A percentile compares a stretch with the other conserved stretches of the same genome.
phyloP scores from a whole-genome alignment of 1,284 basidiomycete species.

The Melampsora larici-populina region DNA sequence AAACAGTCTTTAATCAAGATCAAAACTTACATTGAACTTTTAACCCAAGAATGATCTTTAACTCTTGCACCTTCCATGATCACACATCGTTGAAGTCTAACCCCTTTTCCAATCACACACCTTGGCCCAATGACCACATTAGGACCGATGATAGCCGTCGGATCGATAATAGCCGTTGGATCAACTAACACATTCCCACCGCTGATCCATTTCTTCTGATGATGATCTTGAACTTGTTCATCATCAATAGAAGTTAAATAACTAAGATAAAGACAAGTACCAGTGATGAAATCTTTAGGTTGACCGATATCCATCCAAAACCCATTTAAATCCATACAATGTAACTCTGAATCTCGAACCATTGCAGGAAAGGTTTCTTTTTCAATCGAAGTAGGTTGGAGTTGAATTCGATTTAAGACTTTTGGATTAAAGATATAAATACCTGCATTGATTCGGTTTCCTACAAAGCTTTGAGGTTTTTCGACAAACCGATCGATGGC shows the following conservation, averaged over 20 bases:
- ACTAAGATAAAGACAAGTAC: constrained; percentile 60
- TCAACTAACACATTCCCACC: constrained; percentile 59
- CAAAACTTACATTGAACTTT: constrained; percentile 58
- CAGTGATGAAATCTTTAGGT: constrained; percentile 57
- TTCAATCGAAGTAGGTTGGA: constrained; percentile 60
- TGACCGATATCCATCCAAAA: constrained; percentile 62
- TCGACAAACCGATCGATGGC: no score
- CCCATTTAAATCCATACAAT: constrained; percentile 59
- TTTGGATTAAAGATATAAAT: constrained; percentile 62
- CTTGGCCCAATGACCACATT: constrained; percentile 59
- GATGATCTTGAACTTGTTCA: constrained; percentile 56
- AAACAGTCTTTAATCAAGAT: no score
- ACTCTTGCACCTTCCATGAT: constrained; percentile 57
- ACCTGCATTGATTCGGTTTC: constrained; percentile 62
- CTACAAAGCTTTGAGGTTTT: no score
- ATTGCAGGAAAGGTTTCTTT: constrained; percentile 60
- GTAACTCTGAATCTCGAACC: constrained; percentile 58
- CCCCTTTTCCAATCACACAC: constrained; percentile 56
- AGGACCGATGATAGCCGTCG: constrained; percentile 57
- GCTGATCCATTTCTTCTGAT: constrained; percentile 58
- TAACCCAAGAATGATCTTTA: constrained; percentile 60
- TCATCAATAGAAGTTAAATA: constrained; percentile 57
- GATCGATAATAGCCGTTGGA: constrained; percentile 52
- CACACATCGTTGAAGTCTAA: constrained; percentile 59
- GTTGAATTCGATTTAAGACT: constrained; percentile 59